Evolutionary conservation across 768 basidiomycete genomes (phyloP).

Genomic region (Glaciozyma antarctica): DNA sequence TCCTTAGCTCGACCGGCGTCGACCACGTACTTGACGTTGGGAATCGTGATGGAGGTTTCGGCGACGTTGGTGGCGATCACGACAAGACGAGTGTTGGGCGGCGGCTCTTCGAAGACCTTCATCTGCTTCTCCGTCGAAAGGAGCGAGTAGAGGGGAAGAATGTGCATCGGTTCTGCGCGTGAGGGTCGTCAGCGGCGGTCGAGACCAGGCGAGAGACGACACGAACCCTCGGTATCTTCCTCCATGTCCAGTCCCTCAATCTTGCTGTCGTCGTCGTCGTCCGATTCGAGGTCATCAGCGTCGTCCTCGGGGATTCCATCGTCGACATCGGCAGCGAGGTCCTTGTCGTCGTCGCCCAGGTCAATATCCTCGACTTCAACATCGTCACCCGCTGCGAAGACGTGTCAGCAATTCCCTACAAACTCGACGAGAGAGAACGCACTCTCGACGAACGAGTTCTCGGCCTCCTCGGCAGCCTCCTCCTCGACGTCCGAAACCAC

Average conservation of each 20-base stretch:
- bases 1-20: constrained; percentile 94
- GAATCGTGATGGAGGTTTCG: constrained; percentile 93
- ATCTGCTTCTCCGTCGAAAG: constrained; percentile 89
- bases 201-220: background rate
- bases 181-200: background rate
- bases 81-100: constrained; percentile 68
- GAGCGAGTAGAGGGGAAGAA: constrained; percentile 87
- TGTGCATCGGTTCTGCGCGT: constrained; percentile 74
- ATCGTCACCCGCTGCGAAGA: constrained; percentile 46
- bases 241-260: constrained; percentile 42
- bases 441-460: background rate
- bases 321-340: constrained; percentile 39
- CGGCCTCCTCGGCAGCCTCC: background rate
- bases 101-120: constrained; percentile 79
- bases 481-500: constrained; percentile 14
- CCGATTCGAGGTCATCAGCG: constrained; percentile 51
- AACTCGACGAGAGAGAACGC: background rate
- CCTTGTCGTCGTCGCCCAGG: constrained; percentile 44
- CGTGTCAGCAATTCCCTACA: background rate
- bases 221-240: constrained; percentile 54
- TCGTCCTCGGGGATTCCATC: constrained; percentile 55
- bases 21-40: constrained; percentile 94
- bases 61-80: constrained; percentile 94
- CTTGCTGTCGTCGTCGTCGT: constrained; percentile 57
- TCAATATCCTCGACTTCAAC: constrained; percentile 75